Conservation (phyloP, 352 stramenopile species). For the Phytophthora cajani region DNA sequence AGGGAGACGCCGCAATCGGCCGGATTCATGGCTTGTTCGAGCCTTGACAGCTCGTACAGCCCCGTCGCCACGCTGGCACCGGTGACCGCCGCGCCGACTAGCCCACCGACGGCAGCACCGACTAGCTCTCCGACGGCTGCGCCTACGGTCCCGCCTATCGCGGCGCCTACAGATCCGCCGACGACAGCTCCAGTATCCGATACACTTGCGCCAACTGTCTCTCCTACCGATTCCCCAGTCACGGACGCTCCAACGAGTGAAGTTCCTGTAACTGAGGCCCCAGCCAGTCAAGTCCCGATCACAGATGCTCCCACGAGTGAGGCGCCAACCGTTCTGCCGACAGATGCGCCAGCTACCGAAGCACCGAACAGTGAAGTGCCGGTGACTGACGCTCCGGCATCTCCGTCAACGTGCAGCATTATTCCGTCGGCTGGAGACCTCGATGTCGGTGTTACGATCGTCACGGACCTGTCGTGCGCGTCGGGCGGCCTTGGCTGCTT, state of each 20-base stretch:
- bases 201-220: too few relatives aligned
- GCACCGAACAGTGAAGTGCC: neutral
- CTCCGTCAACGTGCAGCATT: constrained; percentile 9
- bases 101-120: neutral
- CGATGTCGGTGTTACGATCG: constrained; percentile 32
- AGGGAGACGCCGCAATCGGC: constrained; percentile 38
- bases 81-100: neutral
- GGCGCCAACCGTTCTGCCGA: neutral
- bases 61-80: neutral
- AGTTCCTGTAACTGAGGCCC: neutral
- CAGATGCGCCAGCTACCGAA: neutral
- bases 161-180: neutral
- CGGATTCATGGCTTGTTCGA: constrained; percentile 26
- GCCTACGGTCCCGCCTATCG: neutral
- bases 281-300: neutral
- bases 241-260: neutral
- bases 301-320: neutral
- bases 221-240: too few relatives aligned
- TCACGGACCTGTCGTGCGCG: constrained; percentile 34
- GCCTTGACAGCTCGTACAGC: constrained; percentile 23
- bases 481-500: constrained; percentile 44
- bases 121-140: neutral
- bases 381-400: neutral
- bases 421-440: constrained; percentile 32
- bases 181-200: neutral